Base-by-base conservation (phyloP, 768 basidiomycete species). In the Dioszegia hungarica region DNA sequence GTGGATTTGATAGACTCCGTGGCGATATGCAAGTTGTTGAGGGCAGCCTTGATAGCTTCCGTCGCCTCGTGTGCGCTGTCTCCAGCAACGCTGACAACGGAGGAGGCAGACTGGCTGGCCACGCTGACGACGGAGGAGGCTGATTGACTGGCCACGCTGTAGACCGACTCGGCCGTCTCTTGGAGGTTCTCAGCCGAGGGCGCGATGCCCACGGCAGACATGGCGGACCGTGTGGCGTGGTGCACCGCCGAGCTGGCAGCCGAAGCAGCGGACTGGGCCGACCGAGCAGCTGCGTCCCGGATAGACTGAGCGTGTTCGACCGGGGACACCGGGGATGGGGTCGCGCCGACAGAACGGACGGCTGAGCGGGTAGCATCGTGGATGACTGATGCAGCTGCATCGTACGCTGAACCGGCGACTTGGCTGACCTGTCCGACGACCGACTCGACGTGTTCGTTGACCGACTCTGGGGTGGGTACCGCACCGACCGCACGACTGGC, bases 291-390 rank as follows among this genome's bases (percentile, higher is more conserved):
- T 17, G 41, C 54, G 12, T 29, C 48, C 24, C 43, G 25, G 45
- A 57, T 14, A 10, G 59, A 54, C 38, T 60, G 34, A 20, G 48
- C 50, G 34, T 55, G 48, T 45, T 70, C 68, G 5, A 19, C 39
- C 15, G 55, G 59, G 0, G 64, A 57, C 37, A 64, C 68, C 14
- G 68, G 68, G 4, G 62, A 55, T 33, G 71, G 68, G 40, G 68
- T 70, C 15, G 52, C 68, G 4, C 68, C 70, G 12, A 53, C 68
- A 11, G 70, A 68, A 20, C 34, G 15, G 17, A 53, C 57, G n/a
- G 53, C 70, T n/a, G 67, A 67, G 15, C 67, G 60, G 5, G 67
- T 67, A 3, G 56, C 65, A 17, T 60, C 57, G 56, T 68, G 67
- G 4, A 64, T 41, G 19, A 27, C 47, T 5, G 59, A 57, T 1